Base-by-base conservation (phyloP, 257 asterid genomes). In the Haberlea rhodopensis region DNA sequence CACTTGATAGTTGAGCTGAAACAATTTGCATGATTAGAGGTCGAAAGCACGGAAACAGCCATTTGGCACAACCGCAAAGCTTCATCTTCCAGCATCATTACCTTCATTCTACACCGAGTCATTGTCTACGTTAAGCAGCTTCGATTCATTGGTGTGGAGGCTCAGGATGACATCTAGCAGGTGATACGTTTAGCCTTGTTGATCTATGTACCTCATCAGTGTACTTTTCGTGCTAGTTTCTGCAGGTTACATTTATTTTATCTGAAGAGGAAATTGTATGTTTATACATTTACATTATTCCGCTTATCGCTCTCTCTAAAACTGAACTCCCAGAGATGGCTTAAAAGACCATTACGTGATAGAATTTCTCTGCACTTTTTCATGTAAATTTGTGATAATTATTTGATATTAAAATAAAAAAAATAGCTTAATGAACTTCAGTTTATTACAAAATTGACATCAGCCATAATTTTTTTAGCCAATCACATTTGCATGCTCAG, bases 1-100 rank as follows among this genome's bases (percentile, higher is more conserved):
- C 97, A 40, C 90, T 90, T n/a, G 95, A 85, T 68, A 57, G 85
- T 40, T 81, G 72, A 81, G 29, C 58, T 65, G 57, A 34, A 53
- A 40, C 59, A 18, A 16, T 23, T 4, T 48, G 57, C 46, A 8
- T 27, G 65, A 11, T 53, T 2, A 26, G 21, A 6, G 31, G 56
- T 24, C 19, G 46, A 25, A 52, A 23, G 5, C 18, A 11, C 45
- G 48, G 20, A 70, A 27, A 34, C 6, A 43, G 22, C 31, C n/a
- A 18, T 32, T n/a, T 55, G 37, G 57, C 15, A 18, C 28, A 1
- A 28, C n/a, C n/a, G 31, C 3, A 8, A 40, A 37, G 27, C 57
- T 24, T 18, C 20, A 16, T 40, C 5, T 23, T 48, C 32, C 8
- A 4, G 19, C 25, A 10, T n/a, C n/a, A n/a, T 52, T 4, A 29